These are phyloP conservation scores for Rhexocercosporidium sp. DNA, from an alignment of 2,329 filamentous ascomycete genomes.

Conservation along the genomic window DNA sequence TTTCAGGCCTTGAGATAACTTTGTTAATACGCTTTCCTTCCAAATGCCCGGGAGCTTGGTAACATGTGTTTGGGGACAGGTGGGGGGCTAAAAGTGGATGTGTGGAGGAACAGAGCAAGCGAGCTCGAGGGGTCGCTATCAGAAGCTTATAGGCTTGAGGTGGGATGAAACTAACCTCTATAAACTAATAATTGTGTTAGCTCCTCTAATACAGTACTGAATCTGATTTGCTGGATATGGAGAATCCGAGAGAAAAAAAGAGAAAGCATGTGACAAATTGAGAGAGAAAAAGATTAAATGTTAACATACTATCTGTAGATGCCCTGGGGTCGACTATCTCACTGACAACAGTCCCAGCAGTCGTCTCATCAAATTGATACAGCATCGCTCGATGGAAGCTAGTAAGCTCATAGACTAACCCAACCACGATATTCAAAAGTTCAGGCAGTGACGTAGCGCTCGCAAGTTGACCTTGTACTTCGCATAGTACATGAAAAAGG, in stretches of 20 bases:
- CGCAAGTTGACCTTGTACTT: constrained; percentile 31
- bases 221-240: not conserved
- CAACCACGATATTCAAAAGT: constrained; percentile 33
- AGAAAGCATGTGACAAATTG: not conserved
- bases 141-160: not conserved
- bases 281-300: not conserved
- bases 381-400: constrained; percentile 32
- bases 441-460: constrained; percentile 20
- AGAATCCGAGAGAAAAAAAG: not conserved
- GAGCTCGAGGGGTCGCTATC: not conserved
- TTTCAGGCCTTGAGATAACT: constrained; percentile 44
- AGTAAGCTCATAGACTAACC: constrained; percentile 32
- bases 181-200: constrained; percentile 13
- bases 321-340: constrained; percentile 23
- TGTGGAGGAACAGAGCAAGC: not conserved
- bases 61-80: not conserved
- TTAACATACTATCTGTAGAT: constrained; percentile 21
- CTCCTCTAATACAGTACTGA: not conserved
- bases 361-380: constrained; percentile 32
- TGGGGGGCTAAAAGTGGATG: not conserved
- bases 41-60: too few species aligned
- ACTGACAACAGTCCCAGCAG: constrained; percentile 22
- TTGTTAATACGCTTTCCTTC: not conserved
- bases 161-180: constrained; percentile 7
- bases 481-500: constrained; percentile 32